Conservation (phyloP, 352 stramenopile species). For the Phytophthora aleatoria region DNA sequence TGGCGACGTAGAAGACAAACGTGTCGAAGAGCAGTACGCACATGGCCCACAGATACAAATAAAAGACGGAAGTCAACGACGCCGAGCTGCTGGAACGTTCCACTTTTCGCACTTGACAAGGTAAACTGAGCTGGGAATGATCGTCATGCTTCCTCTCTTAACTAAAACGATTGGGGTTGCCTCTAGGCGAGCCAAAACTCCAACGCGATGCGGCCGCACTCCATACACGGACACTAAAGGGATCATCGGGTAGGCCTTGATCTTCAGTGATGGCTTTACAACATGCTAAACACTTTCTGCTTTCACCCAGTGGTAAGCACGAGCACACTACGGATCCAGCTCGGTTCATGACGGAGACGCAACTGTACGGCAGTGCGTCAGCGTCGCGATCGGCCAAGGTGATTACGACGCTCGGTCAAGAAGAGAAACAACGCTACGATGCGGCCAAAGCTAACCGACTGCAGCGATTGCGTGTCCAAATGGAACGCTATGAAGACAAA, state of each 20-base stretch:
- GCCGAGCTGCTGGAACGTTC: slow-evolving; percentile 34
- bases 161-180: background rate
- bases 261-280: background rate
- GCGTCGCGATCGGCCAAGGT: slow-evolving; percentile 8
- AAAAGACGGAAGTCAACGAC: slow-evolving; percentile 18
- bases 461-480: slow-evolving; percentile 44
- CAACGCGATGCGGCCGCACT: slow-evolving; percentile 49
- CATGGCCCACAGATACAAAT: background rate
- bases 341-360: slow-evolving; percentile 48
- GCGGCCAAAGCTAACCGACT: slow-evolving; percentile 41
- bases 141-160: slow-evolving; percentile 4
- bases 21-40: slow-evolving; percentile 3
- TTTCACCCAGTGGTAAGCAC: slow-evolving; percentile 17
- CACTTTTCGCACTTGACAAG: slow-evolving; percentile 52
- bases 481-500: slow-evolving; percentile 42
- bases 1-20: slow-evolving; percentile 5
- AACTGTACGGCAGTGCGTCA: slow-evolving; percentile 43
- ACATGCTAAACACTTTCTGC: background rate
- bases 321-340: background rate
- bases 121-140: slow-evolving; percentile 15
- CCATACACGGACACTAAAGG: slow-evolving; percentile 43
- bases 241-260: slow-evolving; percentile 30
- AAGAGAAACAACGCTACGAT: slow-evolving; percentile 54
- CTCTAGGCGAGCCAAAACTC: slow-evolving; percentile 38
- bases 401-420: slow-evolving; percentile 43